phyloP scores from a whole-genome alignment of 2,329 filamentous ascomycete genomes.

The Achaetomium macrosporum region DNA sequence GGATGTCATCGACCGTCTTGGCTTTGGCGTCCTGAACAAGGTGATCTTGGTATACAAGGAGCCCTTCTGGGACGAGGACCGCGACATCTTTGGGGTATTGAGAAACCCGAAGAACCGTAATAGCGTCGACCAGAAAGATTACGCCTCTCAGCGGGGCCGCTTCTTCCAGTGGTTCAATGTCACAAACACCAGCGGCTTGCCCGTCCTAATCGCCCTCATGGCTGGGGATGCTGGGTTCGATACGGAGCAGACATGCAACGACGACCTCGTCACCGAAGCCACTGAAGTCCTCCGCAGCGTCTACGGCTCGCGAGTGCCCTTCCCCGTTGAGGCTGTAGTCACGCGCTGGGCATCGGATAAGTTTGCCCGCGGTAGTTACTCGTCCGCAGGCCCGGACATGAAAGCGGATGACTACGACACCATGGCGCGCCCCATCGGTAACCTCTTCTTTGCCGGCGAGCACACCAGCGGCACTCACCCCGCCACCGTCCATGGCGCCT shows the following conservation, averaged over 20 bases:
- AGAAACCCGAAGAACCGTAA: slow-evolving; percentile 63
- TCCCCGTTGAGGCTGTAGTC: slow-evolving; percentile 78
- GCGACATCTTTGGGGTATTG: slow-evolving; percentile 91
- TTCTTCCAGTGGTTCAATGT: slow-evolving; percentile 99
- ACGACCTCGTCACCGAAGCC: slow-evolving; percentile 72
- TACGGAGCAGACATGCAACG: slow-evolving; percentile 70
- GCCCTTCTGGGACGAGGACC: slow-evolving; percentile 82
- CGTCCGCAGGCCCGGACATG: slow-evolving; percentile 80
- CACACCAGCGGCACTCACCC: slow-evolving; percentile 95
- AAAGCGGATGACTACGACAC: slow-evolving; percentile 82
- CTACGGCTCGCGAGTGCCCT: slow-evolving; percentile 65
- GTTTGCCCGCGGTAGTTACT: slow-evolving; percentile 93
- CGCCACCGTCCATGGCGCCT: slow-evolving; percentile 94
- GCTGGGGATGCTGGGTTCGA: slow-evolving; percentile 89
- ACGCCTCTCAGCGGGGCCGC: slow-evolving; percentile 71
- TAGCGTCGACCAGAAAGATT: slow-evolving; percentile 74
- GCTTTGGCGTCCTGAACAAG: slow-evolving; percentile 93
- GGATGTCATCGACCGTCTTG: slow-evolving; percentile 73
- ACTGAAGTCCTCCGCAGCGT: slow-evolving; percentile 70
- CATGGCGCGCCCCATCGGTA: slow-evolving; percentile 80
- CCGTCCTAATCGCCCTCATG: slow-evolving; percentile 87
- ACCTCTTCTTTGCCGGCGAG: slow-evolving; percentile 91
- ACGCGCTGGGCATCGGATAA: slow-evolving; percentile 89
- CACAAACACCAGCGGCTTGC: slow-evolving; percentile 80
- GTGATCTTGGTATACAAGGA: slow-evolving; percentile 84